A percentile compares a stretch with the other conserved stretches of the same genome.
These are phyloP conservation scores for Exserohilum turcica DNA, from an alignment of 2,329 filamentous ascomycete species.

Conservation along the genomic window DNA sequence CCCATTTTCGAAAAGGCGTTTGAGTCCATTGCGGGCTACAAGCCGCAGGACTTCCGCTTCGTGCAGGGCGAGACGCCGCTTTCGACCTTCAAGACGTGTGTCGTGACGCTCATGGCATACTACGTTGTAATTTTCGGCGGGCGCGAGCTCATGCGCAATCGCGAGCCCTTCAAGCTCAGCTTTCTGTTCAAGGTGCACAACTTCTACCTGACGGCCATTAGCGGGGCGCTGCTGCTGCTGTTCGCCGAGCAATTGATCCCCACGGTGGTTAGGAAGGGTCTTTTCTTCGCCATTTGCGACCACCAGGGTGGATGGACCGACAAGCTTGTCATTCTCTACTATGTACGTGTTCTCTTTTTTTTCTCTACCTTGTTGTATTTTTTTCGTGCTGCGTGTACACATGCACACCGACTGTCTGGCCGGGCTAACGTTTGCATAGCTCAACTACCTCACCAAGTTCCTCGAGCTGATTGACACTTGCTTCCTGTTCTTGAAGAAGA, in stretches of 20 bases:
- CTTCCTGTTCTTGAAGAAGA: slow-evolving; percentile 99
- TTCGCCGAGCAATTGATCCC: slow-evolving; percentile 92
- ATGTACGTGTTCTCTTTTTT: slow-evolving; percentile 68
- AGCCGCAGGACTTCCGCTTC: slow-evolving; percentile 85
- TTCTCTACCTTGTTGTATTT: too few species aligned
- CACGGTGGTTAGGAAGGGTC: slow-evolving; percentile 75
- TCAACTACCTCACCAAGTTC: slow-evolving; percentile 99
- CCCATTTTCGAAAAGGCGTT: slow-evolving; percentile 91
- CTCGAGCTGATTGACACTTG: slow-evolving; percentile 93
- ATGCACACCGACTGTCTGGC: not conserved
- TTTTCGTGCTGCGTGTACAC: too few species aligned
- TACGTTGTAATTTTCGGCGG: slow-evolving; percentile 94
- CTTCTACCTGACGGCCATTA: slow-evolving; percentile 88
- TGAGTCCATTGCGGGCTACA: slow-evolving; percentile 76
- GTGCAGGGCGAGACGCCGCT: slow-evolving; percentile 80
- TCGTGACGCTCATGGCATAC: slow-evolving; percentile 82
- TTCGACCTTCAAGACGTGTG: slow-evolving; percentile 85
- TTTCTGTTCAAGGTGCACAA: slow-evolving; percentile 94
- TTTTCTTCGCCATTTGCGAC: slow-evolving; percentile 89
- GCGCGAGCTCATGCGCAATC: slow-evolving; percentile 87
- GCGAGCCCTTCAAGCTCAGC: slow-evolving; percentile 84
- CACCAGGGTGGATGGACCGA: slow-evolving; percentile 88
- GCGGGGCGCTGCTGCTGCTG: slow-evolving; percentile 76
- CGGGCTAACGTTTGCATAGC: slow-evolving; percentile 60
- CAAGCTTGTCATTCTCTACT: slow-evolving; percentile 92